Conservation (phyloP, 352 stramenopile species). For the Aphanomyces cochlioides region DNA sequence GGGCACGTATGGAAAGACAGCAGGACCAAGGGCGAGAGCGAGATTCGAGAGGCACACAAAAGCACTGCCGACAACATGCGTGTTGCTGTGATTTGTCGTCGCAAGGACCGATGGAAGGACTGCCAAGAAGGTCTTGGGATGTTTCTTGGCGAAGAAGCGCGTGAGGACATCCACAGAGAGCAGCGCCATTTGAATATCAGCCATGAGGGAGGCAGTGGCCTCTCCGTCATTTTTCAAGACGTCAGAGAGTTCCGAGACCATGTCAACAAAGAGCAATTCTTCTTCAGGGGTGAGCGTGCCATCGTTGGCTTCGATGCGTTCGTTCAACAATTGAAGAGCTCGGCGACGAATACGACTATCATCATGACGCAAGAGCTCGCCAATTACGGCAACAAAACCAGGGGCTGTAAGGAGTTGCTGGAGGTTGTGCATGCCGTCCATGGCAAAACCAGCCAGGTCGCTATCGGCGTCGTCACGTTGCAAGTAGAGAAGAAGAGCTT, state of each 20-base stretch:
- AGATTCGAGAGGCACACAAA: slow-evolving; percentile 82
- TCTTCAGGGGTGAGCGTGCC: slow-evolving; percentile 58
- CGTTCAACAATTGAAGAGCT: slow-evolving; percentile 86
- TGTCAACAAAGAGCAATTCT: slow-evolving; percentile 80
- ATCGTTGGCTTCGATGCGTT: slow-evolving; percentile 69
- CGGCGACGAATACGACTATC: slow-evolving; percentile 84
- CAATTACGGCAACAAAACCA: slow-evolving; percentile 80
- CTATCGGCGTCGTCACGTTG: slow-evolving; percentile 62
- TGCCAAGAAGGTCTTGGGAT: slow-evolving; percentile 70
- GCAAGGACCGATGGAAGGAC: slow-evolving; percentile 71
- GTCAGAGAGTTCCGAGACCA: slow-evolving; percentile 74
- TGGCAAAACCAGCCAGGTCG: slow-evolving; percentile 46
- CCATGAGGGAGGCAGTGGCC: slow-evolving; percentile 38
- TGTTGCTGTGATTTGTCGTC: slow-evolving; percentile 53
- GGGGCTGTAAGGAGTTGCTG: slow-evolving; percentile 82
- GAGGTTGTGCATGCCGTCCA: slow-evolving; percentile 71
- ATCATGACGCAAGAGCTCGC: slow-evolving; percentile 79
- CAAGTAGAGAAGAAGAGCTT: slow-evolving; percentile 79
- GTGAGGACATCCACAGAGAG: slow-evolving; percentile 81
- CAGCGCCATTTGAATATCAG: slow-evolving; percentile 76
- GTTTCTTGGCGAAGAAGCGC: slow-evolving; percentile 65
- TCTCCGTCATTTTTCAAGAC: slow-evolving; percentile 65
- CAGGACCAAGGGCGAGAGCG: slow-evolving; percentile 54
- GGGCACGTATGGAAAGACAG: slow-evolving; percentile 76
- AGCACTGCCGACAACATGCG: slow-evolving; percentile 76